Percentiles rank a stretch among this genome's conserved stretches.
Evolutionary conservation across 352 stramenopile species (phyloP).

Genomic region (Aphanomyces invadans): DNA sequence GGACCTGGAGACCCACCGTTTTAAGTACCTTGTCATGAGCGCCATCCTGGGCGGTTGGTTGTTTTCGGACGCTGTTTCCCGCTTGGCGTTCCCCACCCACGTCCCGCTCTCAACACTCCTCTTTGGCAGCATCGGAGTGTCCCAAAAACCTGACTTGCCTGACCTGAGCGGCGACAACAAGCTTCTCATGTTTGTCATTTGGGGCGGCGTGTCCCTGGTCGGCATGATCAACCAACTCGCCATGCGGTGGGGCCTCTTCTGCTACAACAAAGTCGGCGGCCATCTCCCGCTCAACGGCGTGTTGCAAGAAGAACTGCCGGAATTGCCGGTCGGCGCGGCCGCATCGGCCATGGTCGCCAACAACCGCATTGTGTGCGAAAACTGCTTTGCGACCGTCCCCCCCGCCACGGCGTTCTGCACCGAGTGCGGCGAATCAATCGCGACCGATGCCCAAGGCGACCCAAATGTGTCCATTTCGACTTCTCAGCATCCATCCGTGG

Average conservation of each 20-base stretch:
- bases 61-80: slow-evolving; percentile 58
- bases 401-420: slow-evolving; percentile 81
- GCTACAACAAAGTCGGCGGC: slow-evolving; percentile 80
- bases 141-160: slow-evolving; percentile 39
- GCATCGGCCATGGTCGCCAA: slow-evolving; percentile 40
- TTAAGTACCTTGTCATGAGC: slow-evolving; percentile 84
- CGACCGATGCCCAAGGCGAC: slow-evolving; percentile 47
- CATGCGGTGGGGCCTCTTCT: slow-evolving; percentile 84
- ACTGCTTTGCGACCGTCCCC: slow-evolving; percentile 82
- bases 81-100: slow-evolving; percentile 45
- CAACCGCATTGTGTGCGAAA: slow-evolving; percentile 80
- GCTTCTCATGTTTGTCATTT: slow-evolving; percentile 74
- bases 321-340: slow-evolving; percentile 64
- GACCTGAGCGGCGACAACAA: slow-evolving; percentile 48
- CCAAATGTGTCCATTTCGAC: slow-evolving; percentile 82
- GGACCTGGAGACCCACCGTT: slow-evolving; percentile 81
- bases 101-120: slow-evolving; percentile 54
- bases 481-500: slow-evolving; percentile 75
- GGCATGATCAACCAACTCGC: slow-evolving; percentile 68
- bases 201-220: slow-evolving; percentile 50
- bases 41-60: slow-evolving; percentile 67
- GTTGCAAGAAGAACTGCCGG: slow-evolving; percentile 47
- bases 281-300: slow-evolving; percentile 52
- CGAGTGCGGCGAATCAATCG: slow-evolving; percentile 83
- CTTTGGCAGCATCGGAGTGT: slow-evolving; percentile 57